Percentiles rank a stretch among this genome's conserved stretches.
Conservation (phyloP, 257 asterid genomes). For the Perilla frutescens region DNA sequence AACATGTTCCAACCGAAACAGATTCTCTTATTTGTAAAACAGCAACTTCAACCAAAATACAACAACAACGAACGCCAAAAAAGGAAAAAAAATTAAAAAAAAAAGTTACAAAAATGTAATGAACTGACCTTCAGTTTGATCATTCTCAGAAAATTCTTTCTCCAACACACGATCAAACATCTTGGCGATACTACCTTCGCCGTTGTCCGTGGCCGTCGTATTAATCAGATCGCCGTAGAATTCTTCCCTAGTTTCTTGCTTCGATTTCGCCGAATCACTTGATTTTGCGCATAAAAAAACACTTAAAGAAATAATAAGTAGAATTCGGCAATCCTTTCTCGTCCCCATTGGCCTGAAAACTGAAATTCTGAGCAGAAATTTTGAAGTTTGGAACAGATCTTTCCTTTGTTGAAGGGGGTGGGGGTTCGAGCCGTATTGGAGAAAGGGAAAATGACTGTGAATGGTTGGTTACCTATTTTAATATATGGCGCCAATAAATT, state of each 20-base stretch:
- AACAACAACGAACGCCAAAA: not conserved
- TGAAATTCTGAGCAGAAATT: conserved; percentile 15
- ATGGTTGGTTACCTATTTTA: conserved; percentile 23
- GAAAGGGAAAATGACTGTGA: conserved; percentile 31
- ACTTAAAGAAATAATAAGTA: conserved; percentile 35
- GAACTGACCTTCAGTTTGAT: conserved; percentile 76
- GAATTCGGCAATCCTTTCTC: conserved; percentile 40
- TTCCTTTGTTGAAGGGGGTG: conserved; percentile 1
- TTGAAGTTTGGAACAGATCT: conserved; percentile 4
- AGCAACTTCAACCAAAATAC: conserved; percentile 13
- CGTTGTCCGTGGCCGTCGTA: conserved; percentile 61
- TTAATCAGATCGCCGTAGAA: conserved; percentile 88
- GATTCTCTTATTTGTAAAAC: not conserved
- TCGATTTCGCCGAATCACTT: conserved; percentile 63
- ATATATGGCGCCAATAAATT: conserved; percentile 40
- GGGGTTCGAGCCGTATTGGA: conserved; percentile 34
- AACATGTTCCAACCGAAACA: not conserved
- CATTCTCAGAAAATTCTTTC: conserved; percentile 90
- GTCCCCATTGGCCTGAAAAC: conserved; percentile 44
- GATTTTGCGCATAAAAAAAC: conserved; percentile 39
- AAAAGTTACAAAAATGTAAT: not conserved
- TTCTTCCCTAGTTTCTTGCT: conserved; percentile 75
- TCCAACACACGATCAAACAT: conserved; percentile 97
- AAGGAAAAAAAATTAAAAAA: not conserved
- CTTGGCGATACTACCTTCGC: conserved; percentile 80